Evolutionary conservation across 768 basidiomycete genomes (phyloP).

Genomic region (Lactarius deliciosus): DNA sequence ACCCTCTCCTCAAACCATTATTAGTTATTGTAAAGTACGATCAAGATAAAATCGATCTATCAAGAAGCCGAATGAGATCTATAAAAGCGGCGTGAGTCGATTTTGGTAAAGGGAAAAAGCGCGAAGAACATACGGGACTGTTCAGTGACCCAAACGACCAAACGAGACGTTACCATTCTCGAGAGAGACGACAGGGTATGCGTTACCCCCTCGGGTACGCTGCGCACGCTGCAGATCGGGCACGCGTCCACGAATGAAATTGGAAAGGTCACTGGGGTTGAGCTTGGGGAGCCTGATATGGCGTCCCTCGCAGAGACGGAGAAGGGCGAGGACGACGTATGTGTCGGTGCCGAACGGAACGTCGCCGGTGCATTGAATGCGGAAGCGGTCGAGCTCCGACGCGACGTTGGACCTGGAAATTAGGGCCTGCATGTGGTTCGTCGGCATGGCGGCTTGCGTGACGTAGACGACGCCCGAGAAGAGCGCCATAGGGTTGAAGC

Average conservation of each 20-base stretch:
- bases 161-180: not conserved
- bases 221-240: not conserved
- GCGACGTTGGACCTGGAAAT: slow-evolving; percentile 13
- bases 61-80: not conserved
- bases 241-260: not conserved
- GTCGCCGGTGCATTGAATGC: not conserved
- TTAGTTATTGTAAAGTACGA: not conserved
- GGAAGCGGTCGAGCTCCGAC: slow-evolving; percentile 15
- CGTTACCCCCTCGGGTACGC: not conserved
- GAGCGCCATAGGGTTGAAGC: slow-evolving; percentile 4
- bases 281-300: slow-evolving; percentile 1
- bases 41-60: not conserved
- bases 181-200: slow-evolving; percentile 4
- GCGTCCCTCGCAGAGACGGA: slow-evolving; percentile 10
- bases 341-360: slow-evolving; percentile 6
- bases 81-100: not conserved
- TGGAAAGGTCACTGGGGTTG: not conserved
- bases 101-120: not conserved
- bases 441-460: not conserved
- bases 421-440: not conserved
- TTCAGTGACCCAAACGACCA: not conserved
- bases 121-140: not conserved
- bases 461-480: slow-evolving; percentile 9
- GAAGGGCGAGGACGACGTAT: slow-evolving; percentile 13
- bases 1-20: not conserved